A percentile compares a stretch with the other conserved stretches of the same genome.
Evolutionary conservation across 202 grass and related monocot genomes (phyloP).

Genomic region (Elaeis oleifera): DNA sequence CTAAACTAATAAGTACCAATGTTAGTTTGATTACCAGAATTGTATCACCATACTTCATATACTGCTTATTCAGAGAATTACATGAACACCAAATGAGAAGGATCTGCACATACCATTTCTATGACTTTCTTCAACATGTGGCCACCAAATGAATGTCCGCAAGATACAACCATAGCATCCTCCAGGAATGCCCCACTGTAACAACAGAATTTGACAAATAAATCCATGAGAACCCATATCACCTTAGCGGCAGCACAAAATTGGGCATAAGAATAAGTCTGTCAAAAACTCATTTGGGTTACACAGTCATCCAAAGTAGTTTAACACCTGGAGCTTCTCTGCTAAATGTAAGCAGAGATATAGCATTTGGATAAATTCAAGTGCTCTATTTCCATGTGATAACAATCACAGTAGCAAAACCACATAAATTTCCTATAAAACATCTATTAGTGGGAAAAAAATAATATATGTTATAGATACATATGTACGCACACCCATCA

Average conservation of each 20-base stretch:
- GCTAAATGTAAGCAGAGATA: no score
- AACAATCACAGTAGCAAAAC: no score
- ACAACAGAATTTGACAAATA: conserved; percentile 7
- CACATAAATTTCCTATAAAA: not conserved
- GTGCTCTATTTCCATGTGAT: no score
- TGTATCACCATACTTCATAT: no score
- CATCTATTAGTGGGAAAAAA: not conserved
- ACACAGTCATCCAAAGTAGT: no score
- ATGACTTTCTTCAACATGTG: conserved; percentile 72
- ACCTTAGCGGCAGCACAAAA: conserved; percentile 1
- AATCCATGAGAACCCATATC: conserved; percentile 20
- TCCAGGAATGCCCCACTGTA: conserved; percentile 68
- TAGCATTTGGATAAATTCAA: no score
- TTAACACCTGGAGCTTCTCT: no score
- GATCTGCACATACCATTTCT: conserved; percentile 47
- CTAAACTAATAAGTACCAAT: no score
- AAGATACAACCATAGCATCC: conserved; percentile 75
- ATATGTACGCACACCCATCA: no score
- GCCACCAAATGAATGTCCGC: conserved; percentile 76
- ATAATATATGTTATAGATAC: no score
- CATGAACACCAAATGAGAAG: not conserved
- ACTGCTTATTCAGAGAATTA: not conserved
- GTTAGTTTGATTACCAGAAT: no score
- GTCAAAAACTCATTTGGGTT: not conserved
- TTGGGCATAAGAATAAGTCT: not conserved